Evolutionary conservation across 176 grass and related monocot species (phyloP).

Genomic region (Miscanthus lutarioriparius): DNA sequence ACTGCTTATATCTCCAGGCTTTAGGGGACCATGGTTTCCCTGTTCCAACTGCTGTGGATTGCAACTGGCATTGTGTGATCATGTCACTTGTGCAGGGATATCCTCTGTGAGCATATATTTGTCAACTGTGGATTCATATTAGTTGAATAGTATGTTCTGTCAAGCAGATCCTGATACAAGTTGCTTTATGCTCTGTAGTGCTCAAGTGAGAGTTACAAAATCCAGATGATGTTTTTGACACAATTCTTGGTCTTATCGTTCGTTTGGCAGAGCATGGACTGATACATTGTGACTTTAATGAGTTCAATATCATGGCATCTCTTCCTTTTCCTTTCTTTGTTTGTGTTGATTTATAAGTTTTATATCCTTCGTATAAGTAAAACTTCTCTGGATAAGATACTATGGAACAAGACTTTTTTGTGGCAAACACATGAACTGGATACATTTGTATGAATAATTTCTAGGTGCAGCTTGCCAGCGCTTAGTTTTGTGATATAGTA

Average conservation of each 20-base stretch:
- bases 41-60: constrained; percentile 83
- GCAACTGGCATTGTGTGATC: constrained; percentile 88
- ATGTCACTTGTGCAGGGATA: constrained; percentile 96
- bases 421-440: neutral
- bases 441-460: neutral
- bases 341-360: neutral
- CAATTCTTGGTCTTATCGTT: constrained; percentile 75
- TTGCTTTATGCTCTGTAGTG: constrained; percentile 46
- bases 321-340: neutral
- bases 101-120: constrained; percentile 64
- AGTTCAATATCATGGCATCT: constrained; percentile 97
- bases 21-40: constrained; percentile 90
- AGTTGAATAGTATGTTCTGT: neutral
- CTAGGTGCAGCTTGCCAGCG: neutral
- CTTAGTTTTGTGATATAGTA: neutral
- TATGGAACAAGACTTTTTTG: neutral
- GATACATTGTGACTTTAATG: constrained; percentile 98
- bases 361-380: neutral
- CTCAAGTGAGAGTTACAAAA: constrained; percentile 83
- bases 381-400: neutral
- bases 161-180: neutral
- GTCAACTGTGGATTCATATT: neutral
- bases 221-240: constrained; percentile 86
- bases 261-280: constrained; percentile 96
- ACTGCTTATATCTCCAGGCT: constrained; percentile 46